These are phyloP conservation scores for Elaeagnus macrophylla DNA, from an alignment of 306 rosid species.

Conservation along the genomic window DNA sequence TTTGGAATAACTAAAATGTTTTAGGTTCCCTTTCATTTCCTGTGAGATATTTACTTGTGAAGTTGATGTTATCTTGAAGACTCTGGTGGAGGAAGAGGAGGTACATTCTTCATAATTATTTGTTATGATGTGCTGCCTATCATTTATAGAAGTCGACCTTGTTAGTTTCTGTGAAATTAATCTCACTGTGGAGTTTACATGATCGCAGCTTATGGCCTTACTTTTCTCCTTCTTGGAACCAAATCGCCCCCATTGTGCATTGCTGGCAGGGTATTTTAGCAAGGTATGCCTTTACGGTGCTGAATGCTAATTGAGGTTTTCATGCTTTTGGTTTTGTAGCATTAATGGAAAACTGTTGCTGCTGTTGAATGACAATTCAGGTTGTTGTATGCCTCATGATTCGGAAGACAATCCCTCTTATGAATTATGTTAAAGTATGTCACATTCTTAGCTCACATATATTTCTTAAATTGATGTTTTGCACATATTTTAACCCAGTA, in stretches of 20 bases:
- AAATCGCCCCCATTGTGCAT: slow-evolving; percentile 62
- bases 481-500: not conserved
- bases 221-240: slow-evolving; percentile 95
- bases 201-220: slow-evolving; percentile 77
- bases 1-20: slow-evolving; percentile 14
- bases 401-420: slow-evolving; percentile 82
- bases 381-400: slow-evolving; percentile 94
- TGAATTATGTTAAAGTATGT: slow-evolving; percentile 95
- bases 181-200: slow-evolving; percentile 9
- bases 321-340: not conserved
- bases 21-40: slow-evolving; percentile 93
- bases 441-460: slow-evolving; percentile 2
- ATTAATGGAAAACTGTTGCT: slow-evolving; percentile 10
- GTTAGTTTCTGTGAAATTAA: slow-evolving; percentile 12
- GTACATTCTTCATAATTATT: slow-evolving; percentile 17
- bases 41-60: slow-evolving; percentile 97
- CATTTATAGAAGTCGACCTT: slow-evolving; percentile 8
- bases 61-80: slow-evolving; percentile 94
- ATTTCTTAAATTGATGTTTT: not conserved
- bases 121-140: not conserved
- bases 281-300: slow-evolving; percentile 16
- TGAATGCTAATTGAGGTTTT: slow-evolving; percentile 2
- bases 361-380: slow-evolving; percentile 25
- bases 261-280: slow-evolving; percentile 92
- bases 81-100: slow-evolving; percentile 97